Percentiles rank a stretch among this genome's conserved stretches.
These are phyloP conservation scores for Melanogaster broomeanus DNA, from an alignment of 768 basidiomycete genomes.

Conservation along the genomic window DNA sequence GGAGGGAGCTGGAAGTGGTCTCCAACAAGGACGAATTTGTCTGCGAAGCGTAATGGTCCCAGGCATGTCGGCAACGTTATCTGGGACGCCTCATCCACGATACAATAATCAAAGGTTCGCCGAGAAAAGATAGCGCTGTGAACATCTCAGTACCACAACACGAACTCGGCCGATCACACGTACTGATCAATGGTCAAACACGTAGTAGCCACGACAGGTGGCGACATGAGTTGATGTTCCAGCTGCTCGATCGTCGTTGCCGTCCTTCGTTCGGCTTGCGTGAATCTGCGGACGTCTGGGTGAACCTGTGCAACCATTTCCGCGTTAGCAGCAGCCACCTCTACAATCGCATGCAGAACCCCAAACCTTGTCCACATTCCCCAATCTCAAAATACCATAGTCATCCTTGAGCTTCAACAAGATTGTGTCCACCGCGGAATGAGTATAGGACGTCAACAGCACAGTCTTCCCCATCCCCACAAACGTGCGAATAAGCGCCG, in stretches of 20 bases:
- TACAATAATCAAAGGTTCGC: constrained; percentile 92
- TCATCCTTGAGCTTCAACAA: constrained; percentile 75
- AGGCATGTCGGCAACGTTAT: constrained; percentile 95
- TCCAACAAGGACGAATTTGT: constrained; percentile 92
- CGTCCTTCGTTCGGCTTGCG: constrained; percentile 54
- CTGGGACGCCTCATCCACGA: constrained; percentile 97
- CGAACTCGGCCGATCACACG: constrained; percentile 30
- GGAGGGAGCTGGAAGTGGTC: constrained; percentile 98
- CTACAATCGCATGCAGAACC: constrained; percentile 1
- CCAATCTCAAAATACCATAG: constrained; percentile 79
- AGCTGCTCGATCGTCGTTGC: constrained; percentile 78
- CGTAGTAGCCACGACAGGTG: constrained; percentile 95
- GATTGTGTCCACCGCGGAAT: constrained; percentile 98
- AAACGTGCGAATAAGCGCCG: constrained; percentile 78
- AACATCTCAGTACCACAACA: constrained; percentile 6
- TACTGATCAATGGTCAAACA: constrained; percentile 94
- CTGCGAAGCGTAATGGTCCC: constrained; percentile 88
- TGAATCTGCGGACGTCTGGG: constrained; percentile 73
- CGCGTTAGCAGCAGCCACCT: constrained; percentile 1
- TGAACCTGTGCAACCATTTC: constrained; percentile 59
- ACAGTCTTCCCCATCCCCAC: constrained; percentile 85
- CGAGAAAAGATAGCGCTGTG: constrained; percentile 79
- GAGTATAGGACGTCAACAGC: constrained; percentile 90
- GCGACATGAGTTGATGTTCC: constrained; percentile 79
- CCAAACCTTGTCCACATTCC: constrained; percentile 91